phyloP scores from a whole-genome alignment of 169 alveolate species.

The Plasmodium inui region DNA sequence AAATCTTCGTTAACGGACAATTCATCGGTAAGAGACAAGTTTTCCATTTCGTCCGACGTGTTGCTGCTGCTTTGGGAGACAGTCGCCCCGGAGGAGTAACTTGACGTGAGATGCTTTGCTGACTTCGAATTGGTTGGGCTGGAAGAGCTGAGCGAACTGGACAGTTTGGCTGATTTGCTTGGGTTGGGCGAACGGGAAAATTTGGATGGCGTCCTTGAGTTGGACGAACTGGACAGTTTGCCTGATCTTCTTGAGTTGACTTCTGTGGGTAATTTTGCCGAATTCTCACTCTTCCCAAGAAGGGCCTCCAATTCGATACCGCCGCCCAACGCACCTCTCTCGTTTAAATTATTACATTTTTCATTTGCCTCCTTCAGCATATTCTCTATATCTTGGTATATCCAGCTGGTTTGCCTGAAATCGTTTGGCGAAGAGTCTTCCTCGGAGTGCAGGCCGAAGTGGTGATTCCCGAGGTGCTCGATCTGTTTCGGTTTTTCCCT shows the following conservation, averaged over 20 bases:
- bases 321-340: background rate
- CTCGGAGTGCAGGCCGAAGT: background rate
- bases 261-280: background rate
- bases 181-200: background rate
- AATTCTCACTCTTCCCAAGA: background rate
- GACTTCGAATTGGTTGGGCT: background rate
- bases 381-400: background rate
- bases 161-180: background rate
- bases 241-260: background rate
- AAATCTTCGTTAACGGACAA: slow-evolving; percentile 1
- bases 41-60: slow-evolving; percentile 13
- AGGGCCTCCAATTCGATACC: background rate
- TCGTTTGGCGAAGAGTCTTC: background rate
- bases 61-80: background rate
- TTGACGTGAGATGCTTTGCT: background rate
- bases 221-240: background rate
- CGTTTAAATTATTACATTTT: slow-evolving; percentile 4
- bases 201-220: too few relatives aligned
- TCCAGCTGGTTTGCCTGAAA: background rate
- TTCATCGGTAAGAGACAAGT: slow-evolving; percentile 25
- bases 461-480: background rate
- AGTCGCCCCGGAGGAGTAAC: background rate
- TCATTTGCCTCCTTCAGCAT: slow-evolving; percentile 32
- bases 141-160: background rate
- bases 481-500: background rate